Conservation (phyloP, 345 rosid genomes). For the Diplotaxis tenuifolia region DNA sequence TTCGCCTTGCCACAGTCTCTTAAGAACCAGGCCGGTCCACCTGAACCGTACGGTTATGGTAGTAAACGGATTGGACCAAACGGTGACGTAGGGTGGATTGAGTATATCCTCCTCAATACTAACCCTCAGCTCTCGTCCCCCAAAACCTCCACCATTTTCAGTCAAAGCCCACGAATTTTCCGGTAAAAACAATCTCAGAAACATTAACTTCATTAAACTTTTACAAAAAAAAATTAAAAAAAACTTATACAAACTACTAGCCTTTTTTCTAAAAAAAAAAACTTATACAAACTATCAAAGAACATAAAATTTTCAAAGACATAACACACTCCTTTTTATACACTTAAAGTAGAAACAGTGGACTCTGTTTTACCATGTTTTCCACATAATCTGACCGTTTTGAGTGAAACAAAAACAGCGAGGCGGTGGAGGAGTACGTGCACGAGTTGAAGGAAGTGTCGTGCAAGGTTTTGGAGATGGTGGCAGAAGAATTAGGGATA, state of each 20-base stretch:
- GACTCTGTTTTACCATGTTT: constrained; percentile 3
- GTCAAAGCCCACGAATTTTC: constrained; percentile 46
- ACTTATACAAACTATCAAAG: neutral
- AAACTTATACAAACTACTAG: too few species aligned
- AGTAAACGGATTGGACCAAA: constrained; percentile 68
- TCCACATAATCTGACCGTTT: neutral
- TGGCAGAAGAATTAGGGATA: constrained; percentile 69
- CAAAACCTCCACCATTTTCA: constrained; percentile 45
- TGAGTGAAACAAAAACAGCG: constrained; percentile 39
- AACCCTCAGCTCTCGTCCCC: constrained; percentile 41
- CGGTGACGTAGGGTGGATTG: constrained; percentile 91
- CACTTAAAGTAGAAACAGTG: neutral
- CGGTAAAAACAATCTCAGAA: constrained; percentile 42
- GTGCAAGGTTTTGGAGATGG: constrained; percentile 60
- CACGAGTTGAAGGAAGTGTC: constrained; percentile 57
- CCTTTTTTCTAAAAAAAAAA: too few species aligned
- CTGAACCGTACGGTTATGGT: constrained; percentile 90
- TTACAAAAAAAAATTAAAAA: too few species aligned
- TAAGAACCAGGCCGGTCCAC: constrained; percentile 70
- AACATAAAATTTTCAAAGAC: neutral
- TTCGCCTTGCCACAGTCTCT: constrained; percentile 62
- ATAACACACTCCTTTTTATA: neutral
- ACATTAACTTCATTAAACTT: neutral
- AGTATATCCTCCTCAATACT: constrained; percentile 66
- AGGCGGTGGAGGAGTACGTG: constrained; percentile 59